Conservation (phyloP, 2,329 filamentous ascomycete species). For the Diaporthe amygdali region DNA sequence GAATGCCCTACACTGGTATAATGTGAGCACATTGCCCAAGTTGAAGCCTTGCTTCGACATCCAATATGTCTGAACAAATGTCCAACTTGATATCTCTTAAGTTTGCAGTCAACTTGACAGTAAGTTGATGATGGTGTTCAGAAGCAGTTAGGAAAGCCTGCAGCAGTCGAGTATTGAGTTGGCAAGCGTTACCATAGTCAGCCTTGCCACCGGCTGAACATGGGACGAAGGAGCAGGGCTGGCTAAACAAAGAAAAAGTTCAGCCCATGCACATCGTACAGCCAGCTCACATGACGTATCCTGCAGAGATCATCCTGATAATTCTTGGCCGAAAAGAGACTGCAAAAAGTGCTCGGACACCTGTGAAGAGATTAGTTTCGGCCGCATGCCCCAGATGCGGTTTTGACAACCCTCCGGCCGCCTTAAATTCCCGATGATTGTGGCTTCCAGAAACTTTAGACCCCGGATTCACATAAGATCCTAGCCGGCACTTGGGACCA, state of each 20-base stretch:
- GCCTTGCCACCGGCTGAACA: background rate
- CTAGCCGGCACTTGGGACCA: background rate
- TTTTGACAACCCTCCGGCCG: background rate
- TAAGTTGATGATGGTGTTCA: background rate
- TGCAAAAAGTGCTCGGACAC: background rate
- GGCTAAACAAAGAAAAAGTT: background rate
- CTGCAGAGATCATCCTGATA: background rate
- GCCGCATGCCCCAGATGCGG: background rate
- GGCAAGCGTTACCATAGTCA: background rate
- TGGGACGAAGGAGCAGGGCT: background rate
- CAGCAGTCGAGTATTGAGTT: no score
- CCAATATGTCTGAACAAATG: background rate
- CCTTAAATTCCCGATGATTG: conserved; percentile 3
- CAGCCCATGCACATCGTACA: background rate
- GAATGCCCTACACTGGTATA: no score
- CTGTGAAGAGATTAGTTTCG: conserved; percentile 3
- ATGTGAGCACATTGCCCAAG: background rate
- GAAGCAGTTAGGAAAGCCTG: background rate
- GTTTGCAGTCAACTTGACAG: background rate
- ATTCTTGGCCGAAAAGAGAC: background rate
- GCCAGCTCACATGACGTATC: background rate
- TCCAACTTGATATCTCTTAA: no score
- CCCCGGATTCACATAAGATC: background rate
- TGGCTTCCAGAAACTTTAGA: background rate
- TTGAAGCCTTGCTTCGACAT: background rate